Conservation (phyloP, 2,329 filamentous ascomycete species). For the Colletotrichum sansevieriae region DNA sequence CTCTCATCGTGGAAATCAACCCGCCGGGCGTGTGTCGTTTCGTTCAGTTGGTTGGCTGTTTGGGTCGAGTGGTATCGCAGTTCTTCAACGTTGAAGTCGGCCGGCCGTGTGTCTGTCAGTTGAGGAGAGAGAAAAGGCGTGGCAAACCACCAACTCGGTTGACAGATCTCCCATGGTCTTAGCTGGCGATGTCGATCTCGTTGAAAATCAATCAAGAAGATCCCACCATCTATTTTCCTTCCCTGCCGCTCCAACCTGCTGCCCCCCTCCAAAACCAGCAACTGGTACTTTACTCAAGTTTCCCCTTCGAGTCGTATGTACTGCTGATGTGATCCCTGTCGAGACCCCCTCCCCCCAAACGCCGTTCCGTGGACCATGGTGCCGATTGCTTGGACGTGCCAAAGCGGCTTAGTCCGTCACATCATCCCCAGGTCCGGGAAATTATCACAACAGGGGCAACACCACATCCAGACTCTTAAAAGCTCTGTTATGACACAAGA, state of each 20-base stretch:
- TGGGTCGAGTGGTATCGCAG: conserved; percentile 8
- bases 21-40: conserved; percentile 9
- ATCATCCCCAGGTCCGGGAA: conserved; percentile 36
- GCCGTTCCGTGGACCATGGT: conserved; percentile 35
- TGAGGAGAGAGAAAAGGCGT: not conserved
- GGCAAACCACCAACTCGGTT: not conserved
- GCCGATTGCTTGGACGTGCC: conserved; percentile 39
- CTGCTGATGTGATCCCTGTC: conserved; percentile 20
- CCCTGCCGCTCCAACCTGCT: not conserved
- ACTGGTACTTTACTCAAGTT: not conserved
- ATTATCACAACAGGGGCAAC: conserved; percentile 41
- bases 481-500: conserved; percentile 32
- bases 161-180: not conserved
- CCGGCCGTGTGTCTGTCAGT: not conserved
- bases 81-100: conserved; percentile 6
- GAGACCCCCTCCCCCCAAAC: not conserved
- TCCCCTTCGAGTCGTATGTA: not conserved
- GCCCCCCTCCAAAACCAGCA: not conserved
- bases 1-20: conserved; percentile 22
- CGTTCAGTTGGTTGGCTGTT: conserved; percentile 5
- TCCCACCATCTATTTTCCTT: not conserved
- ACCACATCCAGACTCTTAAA: conserved; percentile 33
- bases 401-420: conserved; percentile 41
- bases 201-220: conserved; percentile 2
- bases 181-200: not conserved